These are phyloP conservation scores for Brassica hybrid DNA, from an alignment of 441 rosid species.

Conservation along the genomic window DNA sequence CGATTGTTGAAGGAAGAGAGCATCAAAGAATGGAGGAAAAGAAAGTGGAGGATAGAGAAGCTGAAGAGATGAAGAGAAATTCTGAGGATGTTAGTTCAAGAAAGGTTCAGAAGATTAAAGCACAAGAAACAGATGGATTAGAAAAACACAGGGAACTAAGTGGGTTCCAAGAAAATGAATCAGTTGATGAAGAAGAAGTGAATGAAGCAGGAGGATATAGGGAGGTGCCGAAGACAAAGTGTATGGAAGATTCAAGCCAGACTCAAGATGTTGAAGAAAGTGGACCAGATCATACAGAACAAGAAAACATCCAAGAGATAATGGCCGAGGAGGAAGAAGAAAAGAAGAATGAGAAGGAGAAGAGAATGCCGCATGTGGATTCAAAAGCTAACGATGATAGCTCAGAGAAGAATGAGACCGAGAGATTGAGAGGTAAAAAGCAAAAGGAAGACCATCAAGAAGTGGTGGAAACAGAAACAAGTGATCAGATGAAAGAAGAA, in stretches of 20 bases:
- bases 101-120: not conserved
- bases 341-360: not conserved
- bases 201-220: not conserved
- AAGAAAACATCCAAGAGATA: constrained; percentile 30
- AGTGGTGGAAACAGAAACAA: constrained; percentile 13
- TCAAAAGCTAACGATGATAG: constrained; percentile 6
- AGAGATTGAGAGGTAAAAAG: not conserved
- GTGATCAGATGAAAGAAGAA: constrained; percentile 20
- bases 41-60: not conserved
- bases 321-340: not conserved
- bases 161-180: not conserved
- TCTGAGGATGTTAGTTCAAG: not conserved
- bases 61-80: not conserved
- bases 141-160: not conserved
- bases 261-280: too few species aligned
- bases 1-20: not conserved
- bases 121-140: not conserved
- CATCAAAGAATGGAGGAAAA: too few species aligned
- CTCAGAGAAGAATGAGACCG: not conserved
- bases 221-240: not conserved
- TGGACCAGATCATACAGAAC: constrained; percentile 16
- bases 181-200: constrained; percentile 8
- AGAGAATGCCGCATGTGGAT: not conserved
- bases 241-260: constrained; percentile 12
- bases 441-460: not conserved